Evolutionary conservation across 176 grass and related monocot genomes (phyloP).

Genomic region (Tuctoria greenei): DNA sequence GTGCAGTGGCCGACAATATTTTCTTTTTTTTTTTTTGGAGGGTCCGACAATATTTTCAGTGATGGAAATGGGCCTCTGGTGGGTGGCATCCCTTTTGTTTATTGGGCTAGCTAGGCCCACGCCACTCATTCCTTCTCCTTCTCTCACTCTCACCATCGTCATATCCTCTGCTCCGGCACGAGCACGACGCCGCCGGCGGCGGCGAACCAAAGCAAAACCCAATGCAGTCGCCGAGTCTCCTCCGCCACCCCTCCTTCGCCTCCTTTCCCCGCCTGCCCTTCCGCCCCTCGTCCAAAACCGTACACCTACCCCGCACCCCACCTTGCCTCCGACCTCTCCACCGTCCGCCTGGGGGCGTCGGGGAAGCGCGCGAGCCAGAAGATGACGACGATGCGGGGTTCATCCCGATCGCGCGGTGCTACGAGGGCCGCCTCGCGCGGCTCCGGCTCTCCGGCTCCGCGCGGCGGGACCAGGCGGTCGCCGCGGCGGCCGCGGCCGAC

Average conservation of each 20-base stretch:
- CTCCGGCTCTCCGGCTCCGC: slow-evolving; percentile 61
- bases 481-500: slow-evolving; percentile 63
- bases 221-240: slow-evolving; percentile 19
- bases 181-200: too few species aligned
- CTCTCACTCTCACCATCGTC: too few species aligned
- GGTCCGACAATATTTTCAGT: too few species aligned
- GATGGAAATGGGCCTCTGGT: too few species aligned
- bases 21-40: too few species aligned
- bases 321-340: slow-evolving; percentile 1
- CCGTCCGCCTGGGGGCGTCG: background rate
- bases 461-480: slow-evolving; percentile 57
- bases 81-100: too few species aligned
- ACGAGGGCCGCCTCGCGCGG: slow-evolving; percentile 59
- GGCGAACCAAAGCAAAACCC: background rate
- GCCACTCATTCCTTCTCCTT: too few species aligned
- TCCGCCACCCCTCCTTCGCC: slow-evolving; percentile 12
- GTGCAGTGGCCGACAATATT: too few species aligned
- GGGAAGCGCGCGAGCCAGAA: background rate
- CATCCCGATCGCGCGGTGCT: slow-evolving; percentile 66
- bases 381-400: slow-evolving; percentile 1
- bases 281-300: background rate
- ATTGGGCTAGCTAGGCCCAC: too few species aligned
- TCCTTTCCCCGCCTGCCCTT: background rate
- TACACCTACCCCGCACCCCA: background rate
- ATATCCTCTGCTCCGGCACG: too few species aligned